These are phyloP conservation scores for Thermothelomyces thermophilus DNA, from an alignment of 2,329 filamentous ascomycete species.

Conservation along the genomic window DNA sequence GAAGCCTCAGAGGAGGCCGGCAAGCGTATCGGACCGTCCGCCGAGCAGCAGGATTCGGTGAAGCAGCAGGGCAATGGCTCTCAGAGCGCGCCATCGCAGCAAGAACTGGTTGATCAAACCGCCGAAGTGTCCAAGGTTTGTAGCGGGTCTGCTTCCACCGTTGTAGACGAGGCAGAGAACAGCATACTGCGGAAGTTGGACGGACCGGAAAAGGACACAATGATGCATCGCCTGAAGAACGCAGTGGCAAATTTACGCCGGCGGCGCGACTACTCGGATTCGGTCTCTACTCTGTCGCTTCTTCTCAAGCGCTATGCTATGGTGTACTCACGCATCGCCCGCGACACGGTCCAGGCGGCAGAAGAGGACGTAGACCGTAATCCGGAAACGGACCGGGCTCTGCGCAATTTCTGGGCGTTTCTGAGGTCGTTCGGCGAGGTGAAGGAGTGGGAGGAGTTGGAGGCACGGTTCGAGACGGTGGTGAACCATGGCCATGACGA, in stretches of 20 bases:
- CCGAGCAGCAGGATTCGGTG: constrained; percentile 50
- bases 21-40: constrained; percentile 63
- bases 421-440: constrained; percentile 71
- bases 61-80: constrained; percentile 45
- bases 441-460: constrained; percentile 68
- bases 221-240: constrained; percentile 70
- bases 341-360: constrained; percentile 58
- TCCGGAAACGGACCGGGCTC: constrained; percentile 64
- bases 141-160: constrained; percentile 46
- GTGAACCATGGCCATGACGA: constrained; percentile 69
- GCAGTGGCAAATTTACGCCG: constrained; percentile 67
- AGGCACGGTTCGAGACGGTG: constrained; percentile 61
- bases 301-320: constrained; percentile 73
- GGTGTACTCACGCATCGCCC: constrained; percentile 66
- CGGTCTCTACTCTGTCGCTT: constrained; percentile 69
- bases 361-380: constrained; percentile 70
- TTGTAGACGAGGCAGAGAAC: constrained; percentile 53
- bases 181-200: constrained; percentile 69
- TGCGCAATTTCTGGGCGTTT: constrained; percentile 75
- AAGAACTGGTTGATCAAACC: constrained; percentile 57
- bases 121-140: constrained; percentile 49
- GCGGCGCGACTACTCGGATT: constrained; percentile 76
- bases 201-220: constrained; percentile 64
- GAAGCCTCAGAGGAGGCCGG: constrained; percentile 68
- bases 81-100: constrained; percentile 44